A percentile compares a stretch with the other conserved stretches of the same genome.
Conservation (phyloP, 78 protist species). For the Pirum gemmata region DNA sequence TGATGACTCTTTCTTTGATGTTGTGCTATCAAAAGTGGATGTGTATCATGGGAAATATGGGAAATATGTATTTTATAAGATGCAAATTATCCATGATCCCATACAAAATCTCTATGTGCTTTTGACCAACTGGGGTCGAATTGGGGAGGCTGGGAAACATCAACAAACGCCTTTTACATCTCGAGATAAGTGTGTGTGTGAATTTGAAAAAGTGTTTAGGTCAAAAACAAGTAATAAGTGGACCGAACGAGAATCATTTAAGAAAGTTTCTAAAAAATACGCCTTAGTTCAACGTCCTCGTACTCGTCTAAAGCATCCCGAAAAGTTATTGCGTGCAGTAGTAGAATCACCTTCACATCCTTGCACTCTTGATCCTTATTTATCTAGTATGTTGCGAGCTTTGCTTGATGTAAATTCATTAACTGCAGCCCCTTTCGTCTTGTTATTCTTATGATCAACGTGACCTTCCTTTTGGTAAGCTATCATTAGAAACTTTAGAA, state of each 20-base stretch:
- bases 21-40: conserved; percentile 8
- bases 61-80: conserved; percentile 16
- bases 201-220: conserved; percentile 15
- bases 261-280: no score
- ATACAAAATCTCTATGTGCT: conserved; percentile 1
- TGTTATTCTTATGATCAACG: no score
- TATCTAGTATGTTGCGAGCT: no score
- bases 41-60: conserved; percentile 27
- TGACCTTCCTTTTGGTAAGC: no score
- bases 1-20: conserved; percentile 6
- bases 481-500: no score
- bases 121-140: conserved; percentile 34
- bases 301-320: no score
- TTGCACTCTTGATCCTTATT: no score
- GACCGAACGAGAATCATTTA: not conserved
- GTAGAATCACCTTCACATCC: no score
- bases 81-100: conserved; percentile 22
- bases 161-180: conserved; percentile 1
- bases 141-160: conserved; percentile 13
- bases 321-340: no score
- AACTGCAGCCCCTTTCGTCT: no score
- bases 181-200: not conserved
- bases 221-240: conserved; percentile 15
- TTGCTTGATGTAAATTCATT: no score
- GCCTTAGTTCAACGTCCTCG: no score